A percentile compares a stretch with the other conserved stretches of the same genome.
These are phyloP conservation scores for Colletotrichum noveboracense DNA, from an alignment of 2,329 filamentous ascomycete species.

Conservation along the genomic window DNA sequence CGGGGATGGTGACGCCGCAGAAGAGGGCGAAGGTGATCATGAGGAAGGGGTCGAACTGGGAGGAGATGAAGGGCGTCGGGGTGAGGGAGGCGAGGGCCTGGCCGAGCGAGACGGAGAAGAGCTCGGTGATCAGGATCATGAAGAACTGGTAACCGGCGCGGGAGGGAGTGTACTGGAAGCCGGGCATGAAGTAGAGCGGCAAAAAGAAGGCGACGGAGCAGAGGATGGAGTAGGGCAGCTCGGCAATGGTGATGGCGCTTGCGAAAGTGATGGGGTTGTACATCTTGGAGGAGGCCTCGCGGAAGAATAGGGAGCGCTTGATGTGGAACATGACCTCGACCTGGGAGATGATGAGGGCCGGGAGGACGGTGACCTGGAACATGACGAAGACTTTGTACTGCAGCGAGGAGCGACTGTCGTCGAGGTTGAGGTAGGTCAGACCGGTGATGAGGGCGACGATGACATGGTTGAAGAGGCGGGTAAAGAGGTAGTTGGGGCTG, in stretches of 20 bases:
- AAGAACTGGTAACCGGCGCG: slow-evolving; percentile 88
- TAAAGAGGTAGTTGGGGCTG: slow-evolving; percentile 88
- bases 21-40: slow-evolving; percentile 85
- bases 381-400: slow-evolving; percentile 90
- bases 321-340: slow-evolving; percentile 86
- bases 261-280: slow-evolving; percentile 84
- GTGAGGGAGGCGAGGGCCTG: slow-evolving; percentile 80
- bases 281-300: slow-evolving; percentile 85
- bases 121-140: slow-evolving; percentile 81
- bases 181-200: slow-evolving; percentile 84
- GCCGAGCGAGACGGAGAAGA: slow-evolving; percentile 82
- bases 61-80: slow-evolving; percentile 78
- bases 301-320: slow-evolving; percentile 82
- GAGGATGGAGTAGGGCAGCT: slow-evolving; percentile 83
- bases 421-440: slow-evolving; percentile 78
- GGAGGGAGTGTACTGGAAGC: slow-evolving; percentile 65
- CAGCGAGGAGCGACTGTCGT: slow-evolving; percentile 75
- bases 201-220: slow-evolving; percentile 84
- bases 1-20: slow-evolving; percentile 85
- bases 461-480: slow-evolving; percentile 83
- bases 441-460: slow-evolving; percentile 80
- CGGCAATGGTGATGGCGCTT: slow-evolving; percentile 77
- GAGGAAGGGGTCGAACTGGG: slow-evolving; percentile 81
- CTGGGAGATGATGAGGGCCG: slow-evolving; percentile 81
- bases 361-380: slow-evolving; percentile 87